Conservation (phyloP, 768 basidiomycete genomes). For the Lactarius tabidus region DNA sequence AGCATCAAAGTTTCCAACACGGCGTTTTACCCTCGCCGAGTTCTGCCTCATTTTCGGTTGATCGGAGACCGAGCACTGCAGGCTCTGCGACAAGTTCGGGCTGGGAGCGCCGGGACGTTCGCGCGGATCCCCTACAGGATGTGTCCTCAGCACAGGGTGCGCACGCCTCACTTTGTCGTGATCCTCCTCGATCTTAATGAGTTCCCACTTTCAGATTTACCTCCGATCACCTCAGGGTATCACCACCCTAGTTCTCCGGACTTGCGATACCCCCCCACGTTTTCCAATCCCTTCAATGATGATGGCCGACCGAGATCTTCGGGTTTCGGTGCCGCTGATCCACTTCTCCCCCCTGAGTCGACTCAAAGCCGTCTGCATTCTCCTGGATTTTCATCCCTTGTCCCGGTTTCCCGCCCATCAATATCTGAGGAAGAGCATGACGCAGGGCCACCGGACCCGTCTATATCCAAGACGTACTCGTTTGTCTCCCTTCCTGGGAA, state of each 20-base stretch:
- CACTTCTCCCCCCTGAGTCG: constrained; percentile 14
- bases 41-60: constrained; percentile 13
- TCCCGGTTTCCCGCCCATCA: constrained; percentile 20
- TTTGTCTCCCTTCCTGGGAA: constrained; percentile 81
- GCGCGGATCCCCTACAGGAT: constrained; percentile 11
- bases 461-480: constrained; percentile 63
- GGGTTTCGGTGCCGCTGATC: constrained; percentile 16
- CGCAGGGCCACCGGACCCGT: constrained; percentile 13
- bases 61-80: constrained; percentile 20
- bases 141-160: constrained; percentile 11
- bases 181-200: constrained; percentile 22
- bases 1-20: constrained; percentile 18
- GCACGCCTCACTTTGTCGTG: background rate
- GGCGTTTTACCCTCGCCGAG: constrained; percentile 14
- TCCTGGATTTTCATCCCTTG: constrained; percentile 15
- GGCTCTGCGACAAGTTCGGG: constrained; percentile 22
- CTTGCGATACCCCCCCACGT: constrained; percentile 10
- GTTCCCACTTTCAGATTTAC: constrained; percentile 18
- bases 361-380: constrained; percentile 16
- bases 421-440: constrained; percentile 28
- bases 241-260: constrained; percentile 7
- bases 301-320: constrained; percentile 20
- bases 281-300: constrained; percentile 18
- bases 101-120: constrained; percentile 19
- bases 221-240: constrained; percentile 14